These are phyloP conservation scores for Candida fluviatilis DNA, from an alignment of 805 yeast genomes.

Conservation along the genomic window DNA sequence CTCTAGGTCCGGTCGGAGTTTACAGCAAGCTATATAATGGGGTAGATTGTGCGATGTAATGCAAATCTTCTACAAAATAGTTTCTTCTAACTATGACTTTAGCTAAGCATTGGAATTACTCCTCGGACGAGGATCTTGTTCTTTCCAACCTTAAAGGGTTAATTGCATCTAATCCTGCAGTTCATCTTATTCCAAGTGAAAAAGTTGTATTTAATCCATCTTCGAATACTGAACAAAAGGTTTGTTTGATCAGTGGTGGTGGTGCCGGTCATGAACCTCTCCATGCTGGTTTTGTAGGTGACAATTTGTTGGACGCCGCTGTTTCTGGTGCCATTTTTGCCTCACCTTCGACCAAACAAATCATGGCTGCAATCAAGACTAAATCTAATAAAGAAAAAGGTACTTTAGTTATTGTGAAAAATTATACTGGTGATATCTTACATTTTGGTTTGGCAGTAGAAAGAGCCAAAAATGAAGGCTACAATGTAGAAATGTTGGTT, in stretches of 20 bases:
- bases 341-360: constrained; percentile 90
- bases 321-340: constrained; percentile 92
- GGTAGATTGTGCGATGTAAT: too few species aligned
- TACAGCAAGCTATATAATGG: not conserved
- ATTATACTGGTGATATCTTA: constrained; percentile 90
- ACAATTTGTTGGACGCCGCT: constrained; percentile 78
- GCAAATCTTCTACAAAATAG: too few species aligned
- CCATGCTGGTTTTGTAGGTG: constrained; percentile 88
- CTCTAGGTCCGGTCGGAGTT: too few species aligned
- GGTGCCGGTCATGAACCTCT: constrained; percentile 96
- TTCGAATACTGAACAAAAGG: constrained; percentile 44
- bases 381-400: constrained; percentile 51
- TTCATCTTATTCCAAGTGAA: constrained; percentile 52
- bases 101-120: constrained; percentile 50
- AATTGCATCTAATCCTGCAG: constrained; percentile 49
- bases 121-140: constrained; percentile 41
- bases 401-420: constrained; percentile 75
- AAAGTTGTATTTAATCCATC: constrained; percentile 48
- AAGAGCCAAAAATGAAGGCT: constrained; percentile 76
- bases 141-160: constrained; percentile 49
- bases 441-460: constrained; percentile 93
- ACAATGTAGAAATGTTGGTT: constrained; percentile 64
- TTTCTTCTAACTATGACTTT: constrained; percentile 15
- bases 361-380: constrained; percentile 65
- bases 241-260: constrained; percentile 82